Base-by-base conservation (phyloP, 202 grass and related monocot genomes). In the Zizania palustris region DNA sequence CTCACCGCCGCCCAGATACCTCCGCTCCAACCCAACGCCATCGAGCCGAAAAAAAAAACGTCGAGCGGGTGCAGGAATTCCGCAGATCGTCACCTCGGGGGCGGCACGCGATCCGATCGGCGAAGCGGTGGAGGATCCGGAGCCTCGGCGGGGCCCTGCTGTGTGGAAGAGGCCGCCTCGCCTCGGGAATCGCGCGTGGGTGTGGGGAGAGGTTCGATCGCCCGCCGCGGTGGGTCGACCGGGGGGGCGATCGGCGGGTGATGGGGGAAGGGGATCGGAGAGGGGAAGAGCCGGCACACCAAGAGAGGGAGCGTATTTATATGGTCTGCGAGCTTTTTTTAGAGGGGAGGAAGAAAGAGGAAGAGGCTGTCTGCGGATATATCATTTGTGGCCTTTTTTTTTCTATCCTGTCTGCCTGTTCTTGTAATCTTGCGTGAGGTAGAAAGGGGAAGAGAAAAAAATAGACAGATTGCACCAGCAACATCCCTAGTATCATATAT, bases 191-290 rank as follows among this genome's bases (percentile, higher is more conserved):
- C 86, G 76, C 86, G 76, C 56, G 80, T 12, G 3, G 53, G 14
- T 9, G 37, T 60, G 55, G 85, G 78, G 16, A 28, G 85, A 44
- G 54, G 80, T 74, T 41, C 80, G 86, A 88, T 88, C 86, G 86
- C 86, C 86, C 80, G 65, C 86, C 80, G 80, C 86, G 75, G 80
- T 80, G 86, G 80, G 76, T 51, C 80, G 80, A 80, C 80, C 85
- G 85, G 75, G 55, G 55, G 85, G 85, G 85, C 86, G 86, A 88
- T 84, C 86, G 84, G 60, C 78, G 58, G 76, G 70, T 19, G 81
- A 43, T 58, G 28, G 28, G 28, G 41, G 75, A 75, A 80, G 81
- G 81, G 71, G 81, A 76, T 72, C 76, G 71, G 50, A 35, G 58
- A 22, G 57, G 50, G 40, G 70, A 80, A 64, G 81, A 84, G 16